Conservation (phyloP, 768 basidiomycete genomes). For the Tulasnella sp. region DNA sequence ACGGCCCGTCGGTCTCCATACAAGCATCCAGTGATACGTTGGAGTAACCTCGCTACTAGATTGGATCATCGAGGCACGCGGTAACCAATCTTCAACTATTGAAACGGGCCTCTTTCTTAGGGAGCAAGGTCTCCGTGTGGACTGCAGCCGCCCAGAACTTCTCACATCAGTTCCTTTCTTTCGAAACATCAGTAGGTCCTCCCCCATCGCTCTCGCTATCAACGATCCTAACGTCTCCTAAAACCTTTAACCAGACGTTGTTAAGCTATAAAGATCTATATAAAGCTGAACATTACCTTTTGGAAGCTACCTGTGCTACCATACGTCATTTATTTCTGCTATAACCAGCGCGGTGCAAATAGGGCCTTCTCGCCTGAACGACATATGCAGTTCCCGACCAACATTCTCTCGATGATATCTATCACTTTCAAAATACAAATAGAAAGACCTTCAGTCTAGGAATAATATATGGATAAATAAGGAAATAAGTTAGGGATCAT, state of each 20-base stretch:
- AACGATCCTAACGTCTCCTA: too few species aligned
- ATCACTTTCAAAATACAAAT: too few species aligned
- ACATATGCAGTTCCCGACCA: too few species aligned
- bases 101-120: not conserved
- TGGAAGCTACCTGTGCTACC: too few species aligned
- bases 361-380: too few species aligned
- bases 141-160: not conserved
- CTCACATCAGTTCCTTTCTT: not conserved
- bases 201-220: too few species aligned
- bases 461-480: not conserved
- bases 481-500: not conserved
- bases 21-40: not conserved
- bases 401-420: too few species aligned
- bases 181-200: not conserved
- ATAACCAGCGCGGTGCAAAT: too few species aligned
- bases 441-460: not conserved
- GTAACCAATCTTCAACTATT: not conserved
- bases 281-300: not conserved
- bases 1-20: not conserved
- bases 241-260: not conserved
- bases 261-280: not conserved
- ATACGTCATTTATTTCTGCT: too few species aligned
- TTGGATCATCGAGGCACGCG: not conserved
- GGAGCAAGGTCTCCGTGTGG: not conserved
- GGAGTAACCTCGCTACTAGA: not conserved